A percentile compares a stretch with the other conserved stretches of the same genome.
Evolutionary conservation across 176 grass and related monocot species (phyloP).

Genomic region (Panicum miliaceum): DNA sequence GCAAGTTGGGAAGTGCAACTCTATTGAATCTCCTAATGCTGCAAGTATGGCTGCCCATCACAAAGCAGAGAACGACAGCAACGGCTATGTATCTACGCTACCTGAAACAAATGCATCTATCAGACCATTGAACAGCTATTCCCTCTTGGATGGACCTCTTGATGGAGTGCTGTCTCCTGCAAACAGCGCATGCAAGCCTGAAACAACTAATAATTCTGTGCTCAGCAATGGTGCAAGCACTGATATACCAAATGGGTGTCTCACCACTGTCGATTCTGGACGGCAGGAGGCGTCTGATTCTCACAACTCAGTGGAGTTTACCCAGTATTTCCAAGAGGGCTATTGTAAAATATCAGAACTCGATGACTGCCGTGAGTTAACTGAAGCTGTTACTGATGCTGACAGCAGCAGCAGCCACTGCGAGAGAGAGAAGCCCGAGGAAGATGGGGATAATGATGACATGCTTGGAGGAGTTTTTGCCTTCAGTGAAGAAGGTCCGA

Average conservation of each 20-base stretch:
- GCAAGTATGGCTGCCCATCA: constrained; percentile 42
- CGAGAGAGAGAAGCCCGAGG: constrained; percentile 97
- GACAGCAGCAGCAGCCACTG: constrained; percentile 99
- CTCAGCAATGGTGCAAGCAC: constrained; percentile 41
- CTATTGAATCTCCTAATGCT: constrained; percentile 44
- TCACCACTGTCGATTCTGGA: constrained; percentile 49
- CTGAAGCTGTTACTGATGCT: constrained; percentile 99
- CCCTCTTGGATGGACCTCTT: constrained; percentile 64
- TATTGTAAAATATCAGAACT: constrained; percentile 99
- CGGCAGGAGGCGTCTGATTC: constrained; percentile 64
- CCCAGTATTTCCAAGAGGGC: constrained; percentile 98
- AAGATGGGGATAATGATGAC: constrained; percentile 96
- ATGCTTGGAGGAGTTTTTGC: constrained; percentile 96
- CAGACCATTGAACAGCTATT: constrained; percentile 45
- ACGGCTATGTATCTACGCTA: constrained; percentile 22
- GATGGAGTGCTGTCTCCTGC: constrained; percentile 42
- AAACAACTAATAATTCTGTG: constrained; percentile 47
- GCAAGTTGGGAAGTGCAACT: constrained; percentile 40
- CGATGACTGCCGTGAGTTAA: constrained; percentile 99
- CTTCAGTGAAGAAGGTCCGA: constrained; percentile 97
- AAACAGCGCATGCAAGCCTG: constrained; percentile 35
- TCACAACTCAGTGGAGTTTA: constrained; percentile 75
- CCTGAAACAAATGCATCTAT: constrained; percentile 46
- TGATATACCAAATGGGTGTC: constrained; percentile 50
- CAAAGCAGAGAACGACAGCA: constrained; percentile 40